phyloP scores from a whole-genome alignment of 345 rosid species.

The Limnanthes douglasii region DNA sequence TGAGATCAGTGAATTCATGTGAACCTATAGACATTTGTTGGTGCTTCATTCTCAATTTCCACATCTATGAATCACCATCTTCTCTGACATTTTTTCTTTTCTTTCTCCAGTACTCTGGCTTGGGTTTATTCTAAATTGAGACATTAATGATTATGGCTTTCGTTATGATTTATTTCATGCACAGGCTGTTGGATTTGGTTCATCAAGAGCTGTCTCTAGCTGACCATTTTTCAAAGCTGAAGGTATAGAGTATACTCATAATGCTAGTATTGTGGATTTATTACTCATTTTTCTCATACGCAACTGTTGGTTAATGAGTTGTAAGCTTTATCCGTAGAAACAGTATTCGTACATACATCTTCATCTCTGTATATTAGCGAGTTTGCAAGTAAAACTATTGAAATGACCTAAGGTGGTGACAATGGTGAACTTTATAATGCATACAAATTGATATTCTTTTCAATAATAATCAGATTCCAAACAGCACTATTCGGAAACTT shows the following conservation, averaged over 20 bases:
- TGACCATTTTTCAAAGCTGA: constrained; percentile 70
- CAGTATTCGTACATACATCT: no score
- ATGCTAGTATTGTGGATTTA: background rate
- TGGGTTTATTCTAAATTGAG: constrained; percentile 5
- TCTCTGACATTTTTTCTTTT: constrained; percentile 5
- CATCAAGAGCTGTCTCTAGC: constrained; percentile 88
- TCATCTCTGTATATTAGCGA: no score
- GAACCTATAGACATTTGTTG: background rate
- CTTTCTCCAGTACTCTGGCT: background rate
- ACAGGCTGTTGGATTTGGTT: constrained; percentile 78
- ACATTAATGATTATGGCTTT: constrained; percentile 2
- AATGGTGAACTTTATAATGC: no score
- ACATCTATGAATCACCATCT: no score
- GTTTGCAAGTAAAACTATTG: no score
- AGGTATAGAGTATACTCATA: constrained; percentile 26
- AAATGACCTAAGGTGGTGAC: no score
- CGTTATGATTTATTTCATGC: background rate
- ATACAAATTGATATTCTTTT: no score
- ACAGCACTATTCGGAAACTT: constrained; percentile 39
- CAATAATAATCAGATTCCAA: constrained; percentile 48
- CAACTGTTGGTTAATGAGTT: no score
- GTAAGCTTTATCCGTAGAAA: no score
- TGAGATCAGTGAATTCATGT: no score
- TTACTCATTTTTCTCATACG: background rate
- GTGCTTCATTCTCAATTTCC: constrained; percentile 1